phyloP scores from a whole-genome alignment of 192 early-diverging fungal species.

The Coemansia sp. region DNA sequence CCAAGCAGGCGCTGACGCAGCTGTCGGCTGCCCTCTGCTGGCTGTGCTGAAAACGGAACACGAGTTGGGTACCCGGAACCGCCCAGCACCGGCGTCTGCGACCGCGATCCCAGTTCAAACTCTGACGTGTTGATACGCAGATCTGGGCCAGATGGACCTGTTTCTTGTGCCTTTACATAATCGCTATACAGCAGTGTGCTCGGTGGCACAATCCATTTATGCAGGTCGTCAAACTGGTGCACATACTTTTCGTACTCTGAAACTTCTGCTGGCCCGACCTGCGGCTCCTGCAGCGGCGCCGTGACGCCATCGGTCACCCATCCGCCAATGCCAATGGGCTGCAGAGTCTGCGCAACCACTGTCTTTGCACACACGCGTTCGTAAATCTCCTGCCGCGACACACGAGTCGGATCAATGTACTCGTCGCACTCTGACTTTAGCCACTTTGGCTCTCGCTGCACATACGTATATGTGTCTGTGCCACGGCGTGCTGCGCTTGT shows the following conservation, averaged over 20 bases:
- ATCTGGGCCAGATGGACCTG: background rate
- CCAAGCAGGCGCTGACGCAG: conserved; percentile 22
- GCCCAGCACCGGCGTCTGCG: conserved; percentile 30
- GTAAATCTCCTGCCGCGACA: conserved; percentile 32
- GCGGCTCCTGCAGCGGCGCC: conserved; percentile 57
- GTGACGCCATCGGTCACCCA: conserved; percentile 54
- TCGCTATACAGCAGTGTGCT: conserved; percentile 37
- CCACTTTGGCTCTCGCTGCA: conserved; percentile 48
- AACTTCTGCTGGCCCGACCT: conserved; percentile 49
- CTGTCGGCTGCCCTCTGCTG: conserved; percentile 4
- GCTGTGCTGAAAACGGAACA: conserved; percentile 15
- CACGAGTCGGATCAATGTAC: conserved; percentile 32
- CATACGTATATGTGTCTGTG: conserved; percentile 4
- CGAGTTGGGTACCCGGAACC: conserved; percentile 1
- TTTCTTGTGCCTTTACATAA: conserved; percentile 17
- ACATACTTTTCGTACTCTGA: conserved; percentile 65
- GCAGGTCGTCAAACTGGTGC: conserved; percentile 49
- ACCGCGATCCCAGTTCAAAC: conserved; percentile 6
- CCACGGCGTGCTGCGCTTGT: background rate
- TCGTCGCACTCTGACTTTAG: conserved; percentile 39
- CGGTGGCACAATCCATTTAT: conserved; percentile 47
- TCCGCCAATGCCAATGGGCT: conserved; percentile 45
- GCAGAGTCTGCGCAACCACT: conserved; percentile 20
- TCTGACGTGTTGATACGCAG: conserved; percentile 12
- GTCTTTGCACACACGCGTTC: conserved; percentile 46